These are phyloP conservation scores for Taphrina betulina DNA, from an alignment of 1,139 yeast species.

Conservation along the genomic window DNA sequence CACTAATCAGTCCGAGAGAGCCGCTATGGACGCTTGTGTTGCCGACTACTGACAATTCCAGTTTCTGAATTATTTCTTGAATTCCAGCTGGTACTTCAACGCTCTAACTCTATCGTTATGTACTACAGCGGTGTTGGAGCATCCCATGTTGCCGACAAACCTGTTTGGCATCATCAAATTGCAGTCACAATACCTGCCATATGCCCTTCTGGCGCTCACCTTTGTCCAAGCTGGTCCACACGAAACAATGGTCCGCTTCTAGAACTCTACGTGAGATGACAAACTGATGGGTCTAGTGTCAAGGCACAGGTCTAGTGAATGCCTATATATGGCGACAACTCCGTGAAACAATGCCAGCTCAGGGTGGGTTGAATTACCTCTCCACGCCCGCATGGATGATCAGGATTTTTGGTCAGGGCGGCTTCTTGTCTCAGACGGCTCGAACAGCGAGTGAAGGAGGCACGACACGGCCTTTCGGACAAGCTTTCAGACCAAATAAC, in stretches of 20 bases:
- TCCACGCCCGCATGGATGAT: conserved; percentile 23
- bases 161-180: conserved; percentile 43
- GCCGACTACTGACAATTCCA: no score
- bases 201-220: conserved; percentile 42
- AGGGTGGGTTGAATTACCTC: conserved; percentile 17
- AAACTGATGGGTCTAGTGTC: conserved; percentile 3
- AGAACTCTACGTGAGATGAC: no score
- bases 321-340: conserved; percentile 30
- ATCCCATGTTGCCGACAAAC: conserved; percentile 41
- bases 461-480: conserved; percentile 19
- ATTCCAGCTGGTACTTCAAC: conserved; percentile 9
- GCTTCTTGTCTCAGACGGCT: conserved; percentile 14
- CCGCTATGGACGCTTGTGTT: no score
- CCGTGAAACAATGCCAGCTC: conserved; percentile 26
- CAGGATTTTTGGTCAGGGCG: conserved; percentile 19
- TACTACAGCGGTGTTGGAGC: conserved; percentile 40
- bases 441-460: conserved; percentile 23
- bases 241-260: conserved; percentile 9
- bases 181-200: conserved; percentile 45
- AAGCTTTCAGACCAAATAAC: conserved; percentile 14
- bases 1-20: no score
- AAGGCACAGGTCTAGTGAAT: conserved; percentile 24
- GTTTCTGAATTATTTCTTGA: conserved; percentile 15
- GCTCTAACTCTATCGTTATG: conserved; percentile 37
- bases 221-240: conserved; percentile 42